These are phyloP conservation scores for Bidens hawaiensis DNA, from an alignment of 140 eudicot species.

Conservation along the genomic window DNA sequence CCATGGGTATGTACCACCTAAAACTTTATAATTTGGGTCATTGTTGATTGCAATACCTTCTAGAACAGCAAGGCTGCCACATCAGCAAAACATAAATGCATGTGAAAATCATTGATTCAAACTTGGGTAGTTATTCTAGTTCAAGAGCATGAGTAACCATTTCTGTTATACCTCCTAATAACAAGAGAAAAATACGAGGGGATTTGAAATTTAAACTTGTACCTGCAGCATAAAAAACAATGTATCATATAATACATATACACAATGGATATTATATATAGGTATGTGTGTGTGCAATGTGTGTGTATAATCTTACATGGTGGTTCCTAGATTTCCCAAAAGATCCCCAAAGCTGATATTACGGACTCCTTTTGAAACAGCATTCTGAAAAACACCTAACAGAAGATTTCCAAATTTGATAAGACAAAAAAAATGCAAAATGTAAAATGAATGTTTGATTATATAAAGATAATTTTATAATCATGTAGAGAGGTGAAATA, in stretches of 20 bases:
- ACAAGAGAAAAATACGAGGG: slow-evolving; percentile 97
- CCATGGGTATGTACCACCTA: slow-evolving; percentile 98
- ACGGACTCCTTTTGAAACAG: slow-evolving; percentile 77
- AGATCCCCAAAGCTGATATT: slow-evolving; percentile 98
- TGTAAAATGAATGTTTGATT: neutral
- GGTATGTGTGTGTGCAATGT: neutral
- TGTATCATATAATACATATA: neutral
- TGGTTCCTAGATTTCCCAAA: slow-evolving; percentile 74
- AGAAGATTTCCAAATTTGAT: slow-evolving; percentile 21
- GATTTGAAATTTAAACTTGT: slow-evolving; percentile 87
- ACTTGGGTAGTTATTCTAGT: neutral
- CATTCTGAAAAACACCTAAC: slow-evolving; percentile 80
- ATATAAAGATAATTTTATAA: neutral
- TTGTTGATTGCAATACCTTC: slow-evolving; percentile 88
- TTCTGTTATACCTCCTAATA: slow-evolving; percentile 75
- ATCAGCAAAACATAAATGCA: slow-evolving; percentile 11
- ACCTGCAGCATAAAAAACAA: slow-evolving; percentile 53
- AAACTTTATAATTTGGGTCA: slow-evolving; percentile 88
- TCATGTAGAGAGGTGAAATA: slow-evolving; percentile 17
- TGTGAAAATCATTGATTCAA: neutral
- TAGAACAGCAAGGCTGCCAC: slow-evolving; percentile 91
- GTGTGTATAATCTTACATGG: slow-evolving; percentile 68
- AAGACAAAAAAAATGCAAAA: slow-evolving; percentile 12
- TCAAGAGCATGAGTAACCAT: slow-evolving; percentile 7
- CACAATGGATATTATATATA: neutral